Evolutionary conservation across 352 stramenopile genomes (phyloP).

Genomic region (Pythium periplocum): DNA sequence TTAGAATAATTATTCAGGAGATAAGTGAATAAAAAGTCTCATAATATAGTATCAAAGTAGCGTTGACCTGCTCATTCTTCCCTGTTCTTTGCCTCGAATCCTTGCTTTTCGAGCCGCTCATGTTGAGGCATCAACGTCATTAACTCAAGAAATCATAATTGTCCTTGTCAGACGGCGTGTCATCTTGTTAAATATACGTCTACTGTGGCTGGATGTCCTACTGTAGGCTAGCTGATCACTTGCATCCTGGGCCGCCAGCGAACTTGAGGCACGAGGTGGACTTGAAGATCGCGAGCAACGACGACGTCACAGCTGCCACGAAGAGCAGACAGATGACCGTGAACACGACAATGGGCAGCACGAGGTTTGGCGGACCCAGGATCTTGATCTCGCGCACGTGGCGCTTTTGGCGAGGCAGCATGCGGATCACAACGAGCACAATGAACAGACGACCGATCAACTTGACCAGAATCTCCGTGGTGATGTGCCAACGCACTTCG

Average conservation of each 20-base stretch:
- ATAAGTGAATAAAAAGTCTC: too few relatives aligned
- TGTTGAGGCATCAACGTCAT: too few relatives aligned
- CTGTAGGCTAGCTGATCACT: background rate
- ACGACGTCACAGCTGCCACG: constrained; percentile 14
- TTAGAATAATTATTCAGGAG: too few relatives aligned
- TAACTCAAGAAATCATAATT: too few relatives aligned
- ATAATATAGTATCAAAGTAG: too few relatives aligned
- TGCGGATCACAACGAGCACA: constrained; percentile 2
- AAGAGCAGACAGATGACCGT: constrained; percentile 7
- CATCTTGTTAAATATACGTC: too few relatives aligned
- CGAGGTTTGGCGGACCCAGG: constrained; percentile 14
- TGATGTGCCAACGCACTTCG: constrained; percentile 13
- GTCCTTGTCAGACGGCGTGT: too few relatives aligned
- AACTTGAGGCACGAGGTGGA: constrained; percentile 23
- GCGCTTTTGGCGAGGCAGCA: constrained; percentile 22
- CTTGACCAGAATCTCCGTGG: constrained; percentile 20
- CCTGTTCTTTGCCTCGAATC: too few relatives aligned
- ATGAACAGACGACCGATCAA: constrained; percentile 13
- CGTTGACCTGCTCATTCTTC: too few relatives aligned
- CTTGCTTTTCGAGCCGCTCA: too few relatives aligned
- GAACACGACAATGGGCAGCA: constrained; percentile 18
- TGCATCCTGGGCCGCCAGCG: constrained; percentile 15
- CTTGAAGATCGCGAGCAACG: constrained; percentile 15
- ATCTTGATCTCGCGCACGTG: constrained; percentile 23
- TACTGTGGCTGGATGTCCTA: too few relatives aligned